A percentile compares a stretch with the other conserved stretches of the same genome.
These are phyloP conservation scores for Euphrasia confusa DNA, from an alignment of 257 asterid species.

Conservation along the genomic window DNA sequence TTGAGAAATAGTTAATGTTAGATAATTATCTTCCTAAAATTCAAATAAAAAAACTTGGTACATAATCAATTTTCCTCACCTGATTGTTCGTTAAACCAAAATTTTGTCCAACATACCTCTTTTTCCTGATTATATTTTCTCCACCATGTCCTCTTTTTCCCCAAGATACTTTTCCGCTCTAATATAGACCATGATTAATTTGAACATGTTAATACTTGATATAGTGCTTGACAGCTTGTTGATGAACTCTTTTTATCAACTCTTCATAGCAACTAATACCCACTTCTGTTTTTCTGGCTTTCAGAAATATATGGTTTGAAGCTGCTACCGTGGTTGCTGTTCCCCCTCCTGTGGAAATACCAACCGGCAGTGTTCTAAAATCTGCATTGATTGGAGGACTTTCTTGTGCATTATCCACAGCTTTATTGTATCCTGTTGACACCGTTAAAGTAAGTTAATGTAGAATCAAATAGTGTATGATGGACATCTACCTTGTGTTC, in stretches of 20 bases:
- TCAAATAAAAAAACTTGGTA: no score
- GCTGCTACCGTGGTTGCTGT: constrained; percentile 99
- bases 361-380: constrained; percentile 90
- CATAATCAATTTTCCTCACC: no score
- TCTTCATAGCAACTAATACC: constrained; percentile 15
- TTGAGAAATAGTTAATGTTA: no score
- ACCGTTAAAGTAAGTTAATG: constrained; percentile 65
- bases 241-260: constrained; percentile 2
- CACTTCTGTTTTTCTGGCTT: constrained; percentile 19
- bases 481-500: constrained; percentile 9
- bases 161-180: no score
- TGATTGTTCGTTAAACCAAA: no score
- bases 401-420: constrained; percentile 90
- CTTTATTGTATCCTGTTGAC: constrained; percentile 87
- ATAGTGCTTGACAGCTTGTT: constrained; percentile 14
- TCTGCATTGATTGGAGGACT: constrained; percentile 99
- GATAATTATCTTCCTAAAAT: no score
- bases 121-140: no score
- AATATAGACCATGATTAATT: neutral
- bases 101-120: no score
- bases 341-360: constrained; percentile 87
- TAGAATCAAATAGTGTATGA: neutral
- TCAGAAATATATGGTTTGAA: constrained; percentile 97
- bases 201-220: constrained; percentile 2
- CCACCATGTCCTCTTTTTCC: no score